A percentile compares a stretch with the other conserved stretches of the same genome.
Evolutionary conservation across 169 alveolate species (phyloP).

Genomic region (Cryptosporidium ubiquitum): DNA sequence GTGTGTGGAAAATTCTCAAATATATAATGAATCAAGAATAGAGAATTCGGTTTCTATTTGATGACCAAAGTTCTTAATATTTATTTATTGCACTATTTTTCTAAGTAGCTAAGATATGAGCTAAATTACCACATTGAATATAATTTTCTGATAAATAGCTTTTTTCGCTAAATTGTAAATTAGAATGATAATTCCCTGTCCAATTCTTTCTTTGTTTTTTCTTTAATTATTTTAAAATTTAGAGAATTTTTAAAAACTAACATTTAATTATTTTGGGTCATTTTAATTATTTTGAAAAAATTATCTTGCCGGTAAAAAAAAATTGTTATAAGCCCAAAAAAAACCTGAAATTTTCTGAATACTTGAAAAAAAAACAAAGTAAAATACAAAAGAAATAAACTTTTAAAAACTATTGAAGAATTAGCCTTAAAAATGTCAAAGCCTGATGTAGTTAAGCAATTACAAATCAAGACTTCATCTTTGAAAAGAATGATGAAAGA

Average conservation of each 20-base stretch:
- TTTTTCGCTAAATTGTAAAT: background rate
- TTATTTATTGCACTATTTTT: background rate
- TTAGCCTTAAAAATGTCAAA: slow-evolving; percentile 13
- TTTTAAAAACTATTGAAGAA: background rate
- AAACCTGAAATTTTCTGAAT: background rate
- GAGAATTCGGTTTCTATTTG: background rate
- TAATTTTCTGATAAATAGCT: too few relatives aligned
- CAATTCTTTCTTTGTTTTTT: too few relatives aligned
- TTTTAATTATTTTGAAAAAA: background rate
- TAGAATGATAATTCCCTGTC: background rate
- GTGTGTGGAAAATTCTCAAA: too few relatives aligned
- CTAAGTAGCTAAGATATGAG: background rate
- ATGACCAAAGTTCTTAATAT: too few relatives aligned
- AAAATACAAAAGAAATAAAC: background rate
- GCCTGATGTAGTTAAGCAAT: slow-evolving; percentile 15
- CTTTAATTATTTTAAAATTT: too few relatives aligned
- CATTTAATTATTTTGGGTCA: background rate
- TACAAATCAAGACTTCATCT: slow-evolving; percentile 46
- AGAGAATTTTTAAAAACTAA: too few relatives aligned
- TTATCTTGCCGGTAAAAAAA: background rate
- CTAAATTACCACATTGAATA: too few relatives aligned
- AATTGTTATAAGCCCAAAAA: background rate
- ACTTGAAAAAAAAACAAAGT: background rate
- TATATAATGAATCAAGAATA: too few relatives aligned
- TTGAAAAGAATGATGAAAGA: slow-evolving; percentile 55